These are phyloP conservation scores for Nakazawaea peltata DNA, from an alignment of 805 yeast species.

Conservation along the genomic window DNA sequence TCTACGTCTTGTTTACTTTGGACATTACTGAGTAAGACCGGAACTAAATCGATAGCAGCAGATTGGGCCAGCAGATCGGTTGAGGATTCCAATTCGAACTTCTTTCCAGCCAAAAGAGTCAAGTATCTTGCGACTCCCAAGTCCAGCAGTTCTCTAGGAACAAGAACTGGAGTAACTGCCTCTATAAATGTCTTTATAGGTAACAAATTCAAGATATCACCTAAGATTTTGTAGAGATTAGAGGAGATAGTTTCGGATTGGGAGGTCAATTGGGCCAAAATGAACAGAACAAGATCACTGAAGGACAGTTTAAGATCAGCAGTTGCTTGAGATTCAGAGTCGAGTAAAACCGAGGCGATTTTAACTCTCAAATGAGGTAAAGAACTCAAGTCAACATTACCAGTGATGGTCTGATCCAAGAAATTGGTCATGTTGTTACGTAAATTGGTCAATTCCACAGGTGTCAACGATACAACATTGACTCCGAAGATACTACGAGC, in stretches of 20 bases:
- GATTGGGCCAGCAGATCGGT: conserved; percentile 39
- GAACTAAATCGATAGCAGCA: conserved; percentile 45
- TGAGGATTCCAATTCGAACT: conserved; percentile 60
- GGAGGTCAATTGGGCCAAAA: conserved; percentile 31
- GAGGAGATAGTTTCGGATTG: conserved; percentile 28
- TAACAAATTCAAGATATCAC: conserved; percentile 56
- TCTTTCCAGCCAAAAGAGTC: conserved; percentile 52
- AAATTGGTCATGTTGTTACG: conserved; percentile 48
- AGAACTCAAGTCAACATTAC: conserved; percentile 28
- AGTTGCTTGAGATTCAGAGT: conserved; percentile 15
- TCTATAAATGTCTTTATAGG: conserved; percentile 69
- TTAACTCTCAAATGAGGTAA: conserved; percentile 35
- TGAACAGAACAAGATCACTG: conserved; percentile 21
- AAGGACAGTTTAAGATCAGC: conserved; percentile 17
- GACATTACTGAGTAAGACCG: conserved; percentile 36
- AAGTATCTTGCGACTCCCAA: conserved; percentile 51
- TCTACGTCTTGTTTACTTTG: conserved; percentile 29
- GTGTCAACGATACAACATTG: conserved; percentile 41
- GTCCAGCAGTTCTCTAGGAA: conserved; percentile 17
- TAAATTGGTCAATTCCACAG: conserved; percentile 38
- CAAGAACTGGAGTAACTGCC: conserved; percentile 40
- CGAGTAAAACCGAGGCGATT: conserved; percentile 25
- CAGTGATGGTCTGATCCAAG: conserved; percentile 42
- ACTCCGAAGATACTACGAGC: conserved; percentile 59
- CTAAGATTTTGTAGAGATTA: conserved; percentile 47